These are phyloP conservation scores for Blepharisma stoltei DNA, from an alignment of 73 alveolate species.

Conservation along the genomic window DNA sequence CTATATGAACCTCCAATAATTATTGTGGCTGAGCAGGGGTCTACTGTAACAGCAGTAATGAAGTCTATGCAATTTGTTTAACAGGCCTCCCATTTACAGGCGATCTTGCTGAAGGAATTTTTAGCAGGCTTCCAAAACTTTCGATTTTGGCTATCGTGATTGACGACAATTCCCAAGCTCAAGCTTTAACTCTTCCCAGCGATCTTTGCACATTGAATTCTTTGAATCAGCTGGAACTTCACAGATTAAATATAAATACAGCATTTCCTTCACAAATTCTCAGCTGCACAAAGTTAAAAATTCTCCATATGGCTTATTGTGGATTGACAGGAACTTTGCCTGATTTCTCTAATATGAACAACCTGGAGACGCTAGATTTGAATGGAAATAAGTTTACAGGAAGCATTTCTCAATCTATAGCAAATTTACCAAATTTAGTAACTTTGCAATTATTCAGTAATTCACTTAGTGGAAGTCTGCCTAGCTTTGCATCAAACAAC, in stretches of 20 bases:
- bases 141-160: not conserved
- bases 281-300: not conserved
- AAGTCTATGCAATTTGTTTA: not conserved
- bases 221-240: not conserved
- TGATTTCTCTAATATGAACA: not conserved
- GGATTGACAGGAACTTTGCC: not conserved
- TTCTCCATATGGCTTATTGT: not conserved
- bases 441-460: conserved; percentile 7
- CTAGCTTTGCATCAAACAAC: not conserved
- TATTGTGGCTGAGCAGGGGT: conserved; percentile 19
- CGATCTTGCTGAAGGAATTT: not conserved
- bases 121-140: not conserved
- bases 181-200: conserved; percentile 9
- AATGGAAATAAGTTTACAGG: conserved; percentile 4
- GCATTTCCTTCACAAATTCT: not conserved
- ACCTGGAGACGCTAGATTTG: not conserved
- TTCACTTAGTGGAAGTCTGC: not conserved
- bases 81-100: not conserved
- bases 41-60: conserved; percentile 11
- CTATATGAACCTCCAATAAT: not conserved
- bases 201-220: conserved; percentile 8
- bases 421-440: not conserved
- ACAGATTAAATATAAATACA: not conserved
- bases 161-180: too few relatives aligned
- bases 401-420: not conserved